Percentiles rank a stretch among this genome's conserved stretches.
Evolutionary conservation across 2,329 filamentous ascomycete species (phyloP).

Genomic region (Metarhizium album): DNA sequence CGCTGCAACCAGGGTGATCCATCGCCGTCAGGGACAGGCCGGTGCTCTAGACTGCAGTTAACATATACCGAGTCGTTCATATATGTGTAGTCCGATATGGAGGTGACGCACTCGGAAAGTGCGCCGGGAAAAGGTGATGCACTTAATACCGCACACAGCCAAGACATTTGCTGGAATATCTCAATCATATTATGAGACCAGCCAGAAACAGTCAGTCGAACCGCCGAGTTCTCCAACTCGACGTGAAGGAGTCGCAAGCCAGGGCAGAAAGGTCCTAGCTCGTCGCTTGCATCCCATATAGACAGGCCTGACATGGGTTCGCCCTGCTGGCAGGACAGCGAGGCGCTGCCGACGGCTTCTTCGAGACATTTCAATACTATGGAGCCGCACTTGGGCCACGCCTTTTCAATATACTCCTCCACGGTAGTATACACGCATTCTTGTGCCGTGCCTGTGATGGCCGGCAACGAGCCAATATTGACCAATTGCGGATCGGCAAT

Average conservation of each 20-base stretch:
- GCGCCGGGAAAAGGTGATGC: slow-evolving; percentile 22
- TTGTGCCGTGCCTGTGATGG: slow-evolving; percentile 23
- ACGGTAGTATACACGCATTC: slow-evolving; percentile 23
- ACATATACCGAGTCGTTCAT: slow-evolving; percentile 23
- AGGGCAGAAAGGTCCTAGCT: slow-evolving; percentile 14
- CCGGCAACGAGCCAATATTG: slow-evolving; percentile 19
- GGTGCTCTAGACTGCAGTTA: slow-evolving; percentile 22
- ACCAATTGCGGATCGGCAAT: slow-evolving; percentile 19
- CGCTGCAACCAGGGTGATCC: slow-evolving; percentile 19
- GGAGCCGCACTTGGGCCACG: slow-evolving; percentile 23
- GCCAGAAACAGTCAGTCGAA: slow-evolving; percentile 23
- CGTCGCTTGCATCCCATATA: slow-evolving; percentile 24
- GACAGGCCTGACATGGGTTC: slow-evolving; percentile 22
- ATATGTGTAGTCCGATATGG: slow-evolving; percentile 22
- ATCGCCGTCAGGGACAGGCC: slow-evolving; percentile 17
- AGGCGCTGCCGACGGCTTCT: slow-evolving; percentile 21
- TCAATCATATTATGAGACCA: slow-evolving; percentile 25
- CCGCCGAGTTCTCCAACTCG: slow-evolving; percentile 21
- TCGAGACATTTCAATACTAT: slow-evolving; percentile 21
- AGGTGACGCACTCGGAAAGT: slow-evolving; percentile 19
- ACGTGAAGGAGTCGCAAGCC: slow-evolving; percentile 24
- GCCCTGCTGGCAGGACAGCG: slow-evolving; percentile 13
- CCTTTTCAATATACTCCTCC: slow-evolving; percentile 19
- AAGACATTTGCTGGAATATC: slow-evolving; percentile 27
- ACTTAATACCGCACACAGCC: slow-evolving; percentile 24